These are phyloP conservation scores for Amanita rubescens DNA, from an alignment of 768 basidiomycete species.

Conservation along the genomic window DNA sequence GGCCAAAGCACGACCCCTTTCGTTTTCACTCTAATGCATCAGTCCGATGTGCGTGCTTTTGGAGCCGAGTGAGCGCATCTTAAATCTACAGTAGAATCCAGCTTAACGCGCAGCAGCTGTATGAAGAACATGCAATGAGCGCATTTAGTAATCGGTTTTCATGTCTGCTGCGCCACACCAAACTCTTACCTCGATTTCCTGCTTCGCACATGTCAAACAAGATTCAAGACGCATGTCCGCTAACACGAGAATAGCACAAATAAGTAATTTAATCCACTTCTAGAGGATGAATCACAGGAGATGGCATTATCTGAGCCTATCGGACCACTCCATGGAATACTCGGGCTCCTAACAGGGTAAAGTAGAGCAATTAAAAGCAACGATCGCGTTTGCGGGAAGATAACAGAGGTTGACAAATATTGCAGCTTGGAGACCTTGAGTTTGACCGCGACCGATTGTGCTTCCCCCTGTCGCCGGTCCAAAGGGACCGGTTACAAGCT, in stretches of 20 bases:
- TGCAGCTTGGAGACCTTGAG: conserved; percentile 6
- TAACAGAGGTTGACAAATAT: conserved; percentile 4
- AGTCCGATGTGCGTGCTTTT: background rate
- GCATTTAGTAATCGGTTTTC: background rate
- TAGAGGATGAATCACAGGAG: conserved; percentile 1
- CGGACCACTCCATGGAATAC: background rate
- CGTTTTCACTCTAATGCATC: background rate
- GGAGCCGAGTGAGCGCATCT: background rate
- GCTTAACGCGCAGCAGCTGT: background rate
- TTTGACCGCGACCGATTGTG: background rate
- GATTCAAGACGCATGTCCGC: conserved; percentile 5
- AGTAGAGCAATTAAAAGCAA: background rate
- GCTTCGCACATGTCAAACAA: conserved; percentile 8
- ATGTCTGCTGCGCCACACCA: background rate
- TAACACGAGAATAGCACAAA: conserved; percentile 3
- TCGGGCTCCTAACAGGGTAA: background rate
- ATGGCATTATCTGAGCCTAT: conserved; percentile 4
- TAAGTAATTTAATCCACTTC: background rate
- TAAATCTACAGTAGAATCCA: background rate
- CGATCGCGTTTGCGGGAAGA: background rate
- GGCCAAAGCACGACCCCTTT: background rate
- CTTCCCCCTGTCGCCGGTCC: background rate
- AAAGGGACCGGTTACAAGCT: background rate
- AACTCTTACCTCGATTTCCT: background rate
- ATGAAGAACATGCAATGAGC: conserved; percentile 5